Percentiles rank a stretch among this genome's conserved stretches.
Evolutionary conservation across 1,284 basidiomycete species (phyloP).

Genomic region (Porogramme epimiltina): DNA sequence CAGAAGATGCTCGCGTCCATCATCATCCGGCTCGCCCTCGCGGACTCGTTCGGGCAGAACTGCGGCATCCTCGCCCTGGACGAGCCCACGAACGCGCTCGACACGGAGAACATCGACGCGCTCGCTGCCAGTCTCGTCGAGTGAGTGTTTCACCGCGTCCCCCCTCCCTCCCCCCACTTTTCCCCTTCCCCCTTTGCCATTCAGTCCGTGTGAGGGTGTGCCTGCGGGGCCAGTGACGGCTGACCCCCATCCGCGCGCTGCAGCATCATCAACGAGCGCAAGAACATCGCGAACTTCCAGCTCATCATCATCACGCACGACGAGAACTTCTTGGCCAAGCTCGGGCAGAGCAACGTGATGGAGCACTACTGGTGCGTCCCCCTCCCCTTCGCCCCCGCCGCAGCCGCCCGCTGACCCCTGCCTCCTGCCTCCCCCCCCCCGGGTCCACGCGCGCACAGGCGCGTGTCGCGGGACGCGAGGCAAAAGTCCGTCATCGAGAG

Average conservation of each 20-base stretch:
- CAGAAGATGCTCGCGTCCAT: slow-evolving; percentile 99
- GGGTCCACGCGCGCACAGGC: slow-evolving; percentile 38
- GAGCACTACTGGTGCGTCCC: slow-evolving; percentile 90
- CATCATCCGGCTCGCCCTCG: slow-evolving; percentile 96
- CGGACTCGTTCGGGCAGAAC: slow-evolving; percentile 96
- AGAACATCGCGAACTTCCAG: slow-evolving; percentile 91
- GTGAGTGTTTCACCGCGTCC: slow-evolving; percentile 62
- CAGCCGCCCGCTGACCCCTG: neutral
- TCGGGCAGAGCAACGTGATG: slow-evolving; percentile 86
- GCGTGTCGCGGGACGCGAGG: slow-evolving; percentile 57
- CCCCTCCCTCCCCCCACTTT: no score
- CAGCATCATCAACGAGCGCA: slow-evolving; percentile 92
- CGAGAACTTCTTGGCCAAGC: slow-evolving; percentile 83
- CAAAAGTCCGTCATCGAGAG: slow-evolving; percentile 77
- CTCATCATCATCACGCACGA: slow-evolving; percentile 98
- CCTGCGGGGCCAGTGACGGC: neutral
- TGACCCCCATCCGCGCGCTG: neutral
- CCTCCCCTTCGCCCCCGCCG: neutral
- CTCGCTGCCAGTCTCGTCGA: slow-evolving; percentile 91
- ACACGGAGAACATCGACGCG: slow-evolving; percentile 96
- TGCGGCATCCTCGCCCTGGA: slow-evolving; percentile 98
- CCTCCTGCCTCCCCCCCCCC: neutral
- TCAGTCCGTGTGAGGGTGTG: no score
- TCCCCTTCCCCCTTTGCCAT: no score
- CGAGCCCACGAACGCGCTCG: slow-evolving; percentile 97